Percentiles rank a stretch among this genome's conserved stretches.
phyloP scores from a whole-genome alignment of 2,329 filamentous ascomycete genomes.

The Aspergillaceae sp. region DNA sequence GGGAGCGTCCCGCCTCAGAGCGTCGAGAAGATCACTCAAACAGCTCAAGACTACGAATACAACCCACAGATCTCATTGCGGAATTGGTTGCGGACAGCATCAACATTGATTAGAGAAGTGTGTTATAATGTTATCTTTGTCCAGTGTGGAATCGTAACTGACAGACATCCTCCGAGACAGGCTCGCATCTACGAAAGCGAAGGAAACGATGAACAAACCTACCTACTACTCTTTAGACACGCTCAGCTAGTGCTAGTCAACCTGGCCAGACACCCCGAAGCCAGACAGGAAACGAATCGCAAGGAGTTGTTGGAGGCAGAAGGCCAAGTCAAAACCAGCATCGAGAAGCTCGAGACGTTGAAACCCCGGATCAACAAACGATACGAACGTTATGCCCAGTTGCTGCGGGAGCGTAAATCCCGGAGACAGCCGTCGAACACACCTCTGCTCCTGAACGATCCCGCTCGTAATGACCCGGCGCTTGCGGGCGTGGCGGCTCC shows the following conservation, averaged over 20 bases:
- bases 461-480: slow-evolving; percentile 46
- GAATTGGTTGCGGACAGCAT: slow-evolving; percentile 73
- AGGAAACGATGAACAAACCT: slow-evolving; percentile 78
- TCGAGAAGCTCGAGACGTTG: slow-evolving; percentile 65
- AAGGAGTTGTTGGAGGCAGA: slow-evolving; percentile 48
- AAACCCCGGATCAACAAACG: slow-evolving; percentile 68
- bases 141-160: neutral
- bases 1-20: slow-evolving; percentile 51
- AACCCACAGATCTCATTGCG: slow-evolving; percentile 66
- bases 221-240: slow-evolving; percentile 83
- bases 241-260: slow-evolving; percentile 72
- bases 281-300: slow-evolving; percentile 54
- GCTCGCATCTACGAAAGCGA: slow-evolving; percentile 78
- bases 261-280: slow-evolving; percentile 67
- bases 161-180: slow-evolving; percentile 37
- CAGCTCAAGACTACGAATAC: slow-evolving; percentile 74
- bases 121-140: slow-evolving; percentile 13
- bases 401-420: slow-evolving; percentile 39
- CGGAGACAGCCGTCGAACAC: slow-evolving; percentile 23
- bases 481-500: slow-evolving; percentile 51
- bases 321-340: slow-evolving; percentile 54
- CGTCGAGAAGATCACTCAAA: slow-evolving; percentile 65
- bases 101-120: slow-evolving; percentile 73
- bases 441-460: slow-evolving; percentile 5
- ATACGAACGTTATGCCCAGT: slow-evolving; percentile 58